phyloP scores from a whole-genome alignment of 768 basidiomycete species.

The Ramaria rubella region DNA sequence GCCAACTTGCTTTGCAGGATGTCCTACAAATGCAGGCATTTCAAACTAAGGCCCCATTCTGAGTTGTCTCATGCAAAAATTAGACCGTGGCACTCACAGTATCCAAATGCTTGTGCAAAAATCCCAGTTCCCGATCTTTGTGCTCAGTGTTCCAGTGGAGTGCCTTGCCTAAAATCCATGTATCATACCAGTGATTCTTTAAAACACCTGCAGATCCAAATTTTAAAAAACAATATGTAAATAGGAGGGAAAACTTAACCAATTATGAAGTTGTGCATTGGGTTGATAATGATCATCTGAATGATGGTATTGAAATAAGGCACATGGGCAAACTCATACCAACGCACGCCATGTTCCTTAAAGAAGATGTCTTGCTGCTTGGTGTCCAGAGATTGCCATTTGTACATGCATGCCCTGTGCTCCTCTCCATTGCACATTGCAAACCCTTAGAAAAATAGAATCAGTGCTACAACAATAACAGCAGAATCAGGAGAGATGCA shows the following conservation, averaged over 20 bases:
- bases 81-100: neutral
- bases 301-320: slow-evolving; percentile 27
- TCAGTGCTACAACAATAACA: neutral
- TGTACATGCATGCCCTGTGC: slow-evolving; percentile 12
- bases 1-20: neutral
- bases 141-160: neutral
- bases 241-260: slow-evolving; percentile 14
- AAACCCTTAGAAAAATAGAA: neutral
- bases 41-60: neutral
- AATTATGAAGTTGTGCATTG: slow-evolving; percentile 31
- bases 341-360: slow-evolving; percentile 16
- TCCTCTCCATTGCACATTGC: neutral
- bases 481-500: slow-evolving; percentile 8
- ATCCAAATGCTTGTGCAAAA: neutral
- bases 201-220: slow-evolving; percentile 7
- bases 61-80: neutral
- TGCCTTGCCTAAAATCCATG: slow-evolving; percentile 11
- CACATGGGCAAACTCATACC: slow-evolving; percentile 21
- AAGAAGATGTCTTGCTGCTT: slow-evolving; percentile 14
- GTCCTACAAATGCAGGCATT: neutral
- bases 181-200: slow-evolving; percentile 12
- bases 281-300: slow-evolving; percentile 26
- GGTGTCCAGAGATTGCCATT: slow-evolving; percentile 5
- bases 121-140: slow-evolving; percentile 1
- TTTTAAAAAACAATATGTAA: neutral